Conservation (phyloP, 306 rosid genomes). For the Lithocarpus polystachyus region DNA sequence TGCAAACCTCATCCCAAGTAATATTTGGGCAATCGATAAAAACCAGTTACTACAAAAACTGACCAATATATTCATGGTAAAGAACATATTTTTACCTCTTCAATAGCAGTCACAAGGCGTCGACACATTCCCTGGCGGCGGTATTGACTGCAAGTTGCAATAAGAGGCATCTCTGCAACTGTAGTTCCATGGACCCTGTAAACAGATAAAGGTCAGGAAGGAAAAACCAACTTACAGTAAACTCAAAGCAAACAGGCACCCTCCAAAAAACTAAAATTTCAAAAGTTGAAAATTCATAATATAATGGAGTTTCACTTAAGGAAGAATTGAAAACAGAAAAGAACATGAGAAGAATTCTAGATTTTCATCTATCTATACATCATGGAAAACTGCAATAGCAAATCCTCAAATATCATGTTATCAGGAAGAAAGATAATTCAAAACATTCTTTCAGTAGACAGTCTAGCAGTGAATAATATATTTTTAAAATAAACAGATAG, state of each 20-base stretch:
- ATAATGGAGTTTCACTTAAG: slow-evolving; percentile 5
- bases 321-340: not conserved
- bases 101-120: slow-evolving; percentile 70
- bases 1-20: not conserved
- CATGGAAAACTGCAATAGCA: not conserved
- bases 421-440: not conserved
- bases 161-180: slow-evolving; percentile 95
- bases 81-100: slow-evolving; percentile 57
- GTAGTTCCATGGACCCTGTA: slow-evolving; percentile 85
- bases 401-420: not conserved
- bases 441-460: not conserved
- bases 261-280: not conserved
- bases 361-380: not conserved
- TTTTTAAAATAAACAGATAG: not conserved
- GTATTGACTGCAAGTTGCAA: slow-evolving; percentile 87
- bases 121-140: slow-evolving; percentile 99
- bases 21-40: not conserved
- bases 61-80: not conserved
- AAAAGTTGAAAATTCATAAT: not conserved
- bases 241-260: slow-evolving; percentile 17
- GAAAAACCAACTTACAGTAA: slow-evolving; percentile 10
- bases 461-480: not conserved
- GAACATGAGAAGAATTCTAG: not conserved
- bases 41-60: not conserved
- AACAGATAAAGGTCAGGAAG: slow-evolving; percentile 17